Conservation (phyloP, 2,329 filamentous ascomycete genomes). For the Madurella mycetomatis region DNA sequence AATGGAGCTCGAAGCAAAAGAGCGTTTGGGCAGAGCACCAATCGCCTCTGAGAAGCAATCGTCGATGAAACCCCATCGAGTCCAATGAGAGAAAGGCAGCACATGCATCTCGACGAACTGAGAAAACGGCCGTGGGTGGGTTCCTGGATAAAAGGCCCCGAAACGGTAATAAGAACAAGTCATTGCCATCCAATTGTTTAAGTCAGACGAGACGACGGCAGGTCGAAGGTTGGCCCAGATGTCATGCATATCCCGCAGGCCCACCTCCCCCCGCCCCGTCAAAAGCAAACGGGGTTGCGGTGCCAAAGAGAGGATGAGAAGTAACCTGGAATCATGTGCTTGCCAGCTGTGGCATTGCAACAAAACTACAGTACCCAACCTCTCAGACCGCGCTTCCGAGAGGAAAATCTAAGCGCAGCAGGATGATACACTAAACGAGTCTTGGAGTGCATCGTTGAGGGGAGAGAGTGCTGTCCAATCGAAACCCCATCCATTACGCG, state of each 20-base stretch:
- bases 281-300: too few relatives aligned
- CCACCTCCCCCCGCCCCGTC: neutral
- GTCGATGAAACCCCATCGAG: neutral
- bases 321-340: slow-evolving; percentile 9
- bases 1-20: neutral
- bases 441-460: too few relatives aligned
- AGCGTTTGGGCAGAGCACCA: neutral
- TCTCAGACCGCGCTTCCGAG: too few relatives aligned
- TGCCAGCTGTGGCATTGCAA: slow-evolving; percentile 12
- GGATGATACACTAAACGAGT: too few relatives aligned
- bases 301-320: neutral
- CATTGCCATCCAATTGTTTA: too few relatives aligned
- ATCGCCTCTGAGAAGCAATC: neutral
- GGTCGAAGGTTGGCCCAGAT: slow-evolving; percentile 6
- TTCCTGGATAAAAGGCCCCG: too few relatives aligned
- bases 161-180: too few relatives aligned
- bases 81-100: slow-evolving; percentile 12
- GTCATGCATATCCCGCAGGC: slow-evolving; percentile 13
- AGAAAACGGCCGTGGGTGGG: neutral
- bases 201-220: too few relatives aligned
- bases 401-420: too few relatives aligned
- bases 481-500: too few relatives aligned
- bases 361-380: neutral
- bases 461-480: too few relatives aligned
- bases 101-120: slow-evolving; percentile 5